Conservation (phyloP, 2,329 filamentous ascomycete species). For the Calycina marina region DNA sequence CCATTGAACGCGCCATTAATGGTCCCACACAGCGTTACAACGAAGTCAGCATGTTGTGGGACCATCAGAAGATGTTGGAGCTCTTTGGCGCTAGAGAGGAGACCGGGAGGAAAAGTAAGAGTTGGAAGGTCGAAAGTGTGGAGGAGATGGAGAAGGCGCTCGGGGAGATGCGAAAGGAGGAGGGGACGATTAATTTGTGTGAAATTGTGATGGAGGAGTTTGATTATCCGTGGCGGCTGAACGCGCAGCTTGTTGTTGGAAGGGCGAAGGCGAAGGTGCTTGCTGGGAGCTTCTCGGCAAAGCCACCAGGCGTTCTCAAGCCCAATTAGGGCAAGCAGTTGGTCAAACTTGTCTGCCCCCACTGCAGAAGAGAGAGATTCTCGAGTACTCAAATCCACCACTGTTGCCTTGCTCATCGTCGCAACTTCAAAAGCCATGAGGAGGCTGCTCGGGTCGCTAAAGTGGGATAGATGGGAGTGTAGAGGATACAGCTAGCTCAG, state of each 20-base stretch:
- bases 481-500: too few relatives aligned
- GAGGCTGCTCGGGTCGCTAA: too few relatives aligned
- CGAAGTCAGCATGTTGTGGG: constrained; percentile 35
- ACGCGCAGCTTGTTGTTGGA: constrained; percentile 2
- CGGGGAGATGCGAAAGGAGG: constrained; percentile 2
- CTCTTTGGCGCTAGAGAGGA: constrained; percentile 33
- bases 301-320: too few relatives aligned
- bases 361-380: too few relatives aligned
- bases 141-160: constrained; percentile 30
- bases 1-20: constrained; percentile 42
- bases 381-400: too few relatives aligned
- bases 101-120: constrained; percentile 19
- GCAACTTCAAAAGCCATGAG: too few relatives aligned
- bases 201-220: constrained; percentile 9
- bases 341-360: too few relatives aligned
- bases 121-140: constrained; percentile 34
- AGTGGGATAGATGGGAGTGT: too few relatives aligned
- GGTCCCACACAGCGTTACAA: constrained; percentile 39
- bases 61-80: constrained; percentile 31
- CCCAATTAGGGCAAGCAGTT: too few relatives aligned
- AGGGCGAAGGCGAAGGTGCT: background rate
- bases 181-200: constrained; percentile 3
- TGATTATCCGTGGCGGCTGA: constrained; percentile 9
- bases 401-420: too few relatives aligned
- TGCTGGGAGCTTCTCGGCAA: background rate